Percentiles rank a stretch among this genome's conserved stretches.
These are phyloP conservation scores for Zoysia pacifica DNA, from an alignment of 176 grass and related monocot species.

Conservation along the genomic window DNA sequence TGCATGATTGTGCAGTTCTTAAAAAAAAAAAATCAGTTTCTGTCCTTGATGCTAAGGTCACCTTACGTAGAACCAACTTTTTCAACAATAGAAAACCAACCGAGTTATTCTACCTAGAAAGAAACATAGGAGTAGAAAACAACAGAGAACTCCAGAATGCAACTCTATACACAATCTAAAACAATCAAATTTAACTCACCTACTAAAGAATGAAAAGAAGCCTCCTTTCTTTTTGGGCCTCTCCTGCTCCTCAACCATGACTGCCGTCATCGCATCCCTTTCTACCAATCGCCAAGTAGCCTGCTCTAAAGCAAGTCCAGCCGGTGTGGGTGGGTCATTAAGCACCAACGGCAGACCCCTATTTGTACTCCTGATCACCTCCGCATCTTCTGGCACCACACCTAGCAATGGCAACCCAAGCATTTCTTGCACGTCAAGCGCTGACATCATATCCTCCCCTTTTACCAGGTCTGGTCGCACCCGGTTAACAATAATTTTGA, in stretches of 20 bases:
- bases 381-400: slow-evolving; percentile 74
- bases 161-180: slow-evolving; percentile 31
- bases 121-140: not conserved
- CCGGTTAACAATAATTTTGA: slow-evolving; percentile 89
- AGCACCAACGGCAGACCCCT: slow-evolving; percentile 75
- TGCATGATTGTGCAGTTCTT: not conserved
- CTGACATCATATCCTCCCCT: slow-evolving; percentile 98
- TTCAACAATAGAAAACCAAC: not conserved
- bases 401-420: slow-evolving; percentile 81
- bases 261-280: slow-evolving; percentile 80
- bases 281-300: slow-evolving; percentile 82
- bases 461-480: slow-evolving; percentile 77
- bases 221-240: slow-evolving; percentile 62
- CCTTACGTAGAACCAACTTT: not conserved
- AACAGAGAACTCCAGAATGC: slow-evolving; percentile 4
- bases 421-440: slow-evolving; percentile 93
- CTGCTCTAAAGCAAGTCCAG: slow-evolving; percentile 88
- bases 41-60: not conserved
- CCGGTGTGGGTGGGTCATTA: slow-evolving; percentile 63
- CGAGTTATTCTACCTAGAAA: not conserved
- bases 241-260: slow-evolving; percentile 85
- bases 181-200: slow-evolving; percentile 18
- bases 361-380: slow-evolving; percentile 88
- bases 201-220: slow-evolving; percentile 74
- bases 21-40: not conserved